Evolutionary conservation across 2,329 filamentous ascomycete species (phyloP).

Genomic region (Fusarium torreyae): DNA sequence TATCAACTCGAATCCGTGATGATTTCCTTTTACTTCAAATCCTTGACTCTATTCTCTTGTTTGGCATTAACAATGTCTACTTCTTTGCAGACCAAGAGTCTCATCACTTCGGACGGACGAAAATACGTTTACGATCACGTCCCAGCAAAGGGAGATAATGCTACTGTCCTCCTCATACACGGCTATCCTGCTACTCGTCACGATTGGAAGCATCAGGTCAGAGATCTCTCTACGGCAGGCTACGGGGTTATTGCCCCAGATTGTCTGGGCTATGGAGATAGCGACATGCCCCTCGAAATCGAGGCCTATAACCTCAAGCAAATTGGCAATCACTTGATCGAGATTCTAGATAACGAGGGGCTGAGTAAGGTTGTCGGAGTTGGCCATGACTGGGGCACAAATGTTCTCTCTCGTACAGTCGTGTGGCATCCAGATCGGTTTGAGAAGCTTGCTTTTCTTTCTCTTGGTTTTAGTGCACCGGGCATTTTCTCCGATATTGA

Average conservation of each 20-base stretch:
- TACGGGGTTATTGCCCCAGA: not conserved
- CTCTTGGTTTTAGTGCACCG: not conserved
- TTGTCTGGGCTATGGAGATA: not conserved
- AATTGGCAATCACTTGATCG: not conserved
- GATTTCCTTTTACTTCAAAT: not conserved
- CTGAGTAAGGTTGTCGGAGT: not conserved
- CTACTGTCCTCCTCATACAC: not conserved
- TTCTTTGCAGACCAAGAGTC: not conserved
- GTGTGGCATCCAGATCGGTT: not conserved
- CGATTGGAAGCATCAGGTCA: not conserved
- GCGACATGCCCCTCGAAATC: not conserved
- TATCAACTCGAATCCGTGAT: not conserved
- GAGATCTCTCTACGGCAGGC: not conserved
- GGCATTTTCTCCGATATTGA: not conserved
- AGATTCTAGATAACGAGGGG: not conserved
- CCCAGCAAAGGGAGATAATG: not conserved
- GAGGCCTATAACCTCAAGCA: not conserved
- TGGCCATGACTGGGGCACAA: not conserved
- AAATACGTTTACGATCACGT: not conserved
- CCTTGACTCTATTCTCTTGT: not conserved
- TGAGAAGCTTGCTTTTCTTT: not conserved
- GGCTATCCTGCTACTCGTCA: not conserved
- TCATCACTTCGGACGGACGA: not conserved
- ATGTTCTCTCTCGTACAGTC: not conserved
- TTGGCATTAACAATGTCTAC: not conserved